Percentiles rank a stretch among this genome's conserved stretches.
These are phyloP conservation scores for Pelargonium australe DNA, from an alignment of 441 rosid genomes.

Conservation along the genomic window DNA sequence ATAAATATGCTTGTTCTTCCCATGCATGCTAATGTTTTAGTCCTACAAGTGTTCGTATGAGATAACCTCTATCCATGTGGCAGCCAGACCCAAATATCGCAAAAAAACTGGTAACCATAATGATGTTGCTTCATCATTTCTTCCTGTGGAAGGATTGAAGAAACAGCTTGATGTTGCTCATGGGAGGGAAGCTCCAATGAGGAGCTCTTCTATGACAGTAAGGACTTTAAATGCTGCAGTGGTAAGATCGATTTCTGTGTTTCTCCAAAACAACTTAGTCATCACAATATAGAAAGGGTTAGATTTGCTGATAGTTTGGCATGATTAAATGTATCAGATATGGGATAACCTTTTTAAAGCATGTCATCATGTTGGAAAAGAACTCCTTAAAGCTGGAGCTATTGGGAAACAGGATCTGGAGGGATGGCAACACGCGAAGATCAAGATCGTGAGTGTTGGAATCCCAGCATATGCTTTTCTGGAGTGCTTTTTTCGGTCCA, in stretches of 20 bases:
- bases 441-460: constrained; percentile 11
- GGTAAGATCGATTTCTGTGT: background rate
- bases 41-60: too few species aligned
- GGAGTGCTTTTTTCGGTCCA: background rate
- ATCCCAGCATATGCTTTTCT: constrained; percentile 18
- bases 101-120: constrained; percentile 1
- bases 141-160: constrained; percentile 15
- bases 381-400: background rate
- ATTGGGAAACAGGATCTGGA: background rate
- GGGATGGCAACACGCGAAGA: background rate
- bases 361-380: background rate
- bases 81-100: constrained; percentile 25
- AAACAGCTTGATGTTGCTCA: constrained; percentile 16
- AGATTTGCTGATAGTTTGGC: too few species aligned
- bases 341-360: background rate
- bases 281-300: too few species aligned
- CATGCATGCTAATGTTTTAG: too few species aligned
- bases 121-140: constrained; percentile 6
- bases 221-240: background rate
- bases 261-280: too few species aligned
- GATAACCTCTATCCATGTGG: constrained; percentile 13
- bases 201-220: background rate
- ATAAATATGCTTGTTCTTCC: too few species aligned
- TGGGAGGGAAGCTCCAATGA: constrained; percentile 13
- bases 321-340: background rate